Percentiles rank a stretch among this genome's conserved stretches.
These are phyloP conservation scores for Thraustochytrium striatum DNA, from an alignment of 352 stramenopile genomes.

Conservation along the genomic window DNA sequence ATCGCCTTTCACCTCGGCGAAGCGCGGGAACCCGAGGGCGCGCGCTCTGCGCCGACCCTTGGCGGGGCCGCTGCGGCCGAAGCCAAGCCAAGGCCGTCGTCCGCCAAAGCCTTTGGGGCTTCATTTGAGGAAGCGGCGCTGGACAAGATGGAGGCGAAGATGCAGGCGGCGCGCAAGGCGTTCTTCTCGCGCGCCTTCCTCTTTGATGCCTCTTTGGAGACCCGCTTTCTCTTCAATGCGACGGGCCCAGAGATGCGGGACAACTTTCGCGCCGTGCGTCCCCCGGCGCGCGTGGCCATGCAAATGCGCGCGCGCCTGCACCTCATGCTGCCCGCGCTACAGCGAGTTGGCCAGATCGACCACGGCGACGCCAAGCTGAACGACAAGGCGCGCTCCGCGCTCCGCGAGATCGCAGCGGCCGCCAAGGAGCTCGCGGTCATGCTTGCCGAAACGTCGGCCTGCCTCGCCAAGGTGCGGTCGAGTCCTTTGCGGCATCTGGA, in stretches of 20 bases:
- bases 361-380: not conserved
- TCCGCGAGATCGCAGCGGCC: not conserved
- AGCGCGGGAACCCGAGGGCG: not conserved
- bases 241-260: not conserved
- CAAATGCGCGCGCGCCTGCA: not conserved
- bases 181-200: no score
- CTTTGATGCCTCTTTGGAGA: no score
- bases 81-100: no score
- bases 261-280: not conserved
- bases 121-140: no score
- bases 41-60: not conserved
- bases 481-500: not conserved
- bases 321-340: not conserved
- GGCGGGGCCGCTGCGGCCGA: not conserved
- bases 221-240: no score
- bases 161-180: not conserved
- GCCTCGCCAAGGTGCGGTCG: not conserved
- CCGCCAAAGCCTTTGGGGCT: no score
- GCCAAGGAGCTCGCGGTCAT: not conserved
- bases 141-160: no score
- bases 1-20: not conserved
- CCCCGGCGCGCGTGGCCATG: not conserved
- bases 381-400: not conserved
- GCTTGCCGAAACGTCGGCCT: constrained; percentile 1
- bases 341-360: not conserved